Base-by-base conservation (phyloP, 1,284 basidiomycete species). In the Leucoagaricus sp. region DNA sequence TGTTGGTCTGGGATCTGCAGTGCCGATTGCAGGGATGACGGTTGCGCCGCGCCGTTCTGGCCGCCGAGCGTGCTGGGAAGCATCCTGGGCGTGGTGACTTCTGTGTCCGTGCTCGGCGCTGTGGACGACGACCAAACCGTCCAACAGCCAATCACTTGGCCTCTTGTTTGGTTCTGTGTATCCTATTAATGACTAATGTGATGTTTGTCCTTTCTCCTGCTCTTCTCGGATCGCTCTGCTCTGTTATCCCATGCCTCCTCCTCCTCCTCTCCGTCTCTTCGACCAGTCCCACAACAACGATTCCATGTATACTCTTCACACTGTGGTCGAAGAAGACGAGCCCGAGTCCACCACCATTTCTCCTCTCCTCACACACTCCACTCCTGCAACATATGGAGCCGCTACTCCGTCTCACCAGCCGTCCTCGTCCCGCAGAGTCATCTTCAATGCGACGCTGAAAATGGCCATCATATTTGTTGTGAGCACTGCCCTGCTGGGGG, bases 371-470 rank as follows among this genome's bases (percentile, higher is more conserved):
- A 64, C 76, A 55, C 78, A 70, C 48, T 63, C 60, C 36, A 75
- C 67, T 38, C 74, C 76, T 13, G 36, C 36, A n/a, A 66, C 74
- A 21, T 88, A 87, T 73, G 86, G 85, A 45, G 69, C 84, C 57
- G 72, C 80, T n/a, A 63, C 68, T 59, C 70, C 76, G 31, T 73
- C 77, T 17, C 73, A 73, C 38, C 71, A 73, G 2, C 75, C 68
- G 4, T 71, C 76, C 12, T 80, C 80, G 0, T 70, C 82, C 0
- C 68, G 79, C 36, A 77, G 77, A 41, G 82, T 93, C 33, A 77
- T 96, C 59, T 75, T 93, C 70, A 82, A 84, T 66, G 91, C 94
- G 0, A 87, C 88, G 0, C 71, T 94, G 58, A 93, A 94, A 77
- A 91, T 96, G 79, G 84, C 85, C 13, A 73, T 80, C 19, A 79